Base-by-base conservation (phyloP, 2,329 filamentous ascomycete genomes). In the Monilinia vaccinii-corymbosi region DNA sequence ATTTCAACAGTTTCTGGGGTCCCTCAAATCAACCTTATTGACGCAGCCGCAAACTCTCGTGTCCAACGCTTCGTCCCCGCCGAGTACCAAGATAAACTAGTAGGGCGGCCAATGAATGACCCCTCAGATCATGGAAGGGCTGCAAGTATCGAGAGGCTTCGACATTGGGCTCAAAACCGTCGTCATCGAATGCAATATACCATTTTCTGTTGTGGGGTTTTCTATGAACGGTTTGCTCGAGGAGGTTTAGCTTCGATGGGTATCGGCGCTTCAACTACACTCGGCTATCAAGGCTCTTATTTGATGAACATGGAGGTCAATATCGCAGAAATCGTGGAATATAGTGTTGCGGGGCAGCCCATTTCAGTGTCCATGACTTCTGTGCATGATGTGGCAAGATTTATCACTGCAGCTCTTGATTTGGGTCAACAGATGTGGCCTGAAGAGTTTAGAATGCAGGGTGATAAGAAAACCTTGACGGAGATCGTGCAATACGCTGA, bases 181-280 rank as follows among this genome's bases (percentile, higher is more conserved):
- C 73, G 75, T 1, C 73, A 77, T 61, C 73, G 76, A 48, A 88
- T 91, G 75, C 78, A 80, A 46, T 88, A 81, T 62, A 90, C 87
- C 0, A 77, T 85, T 31, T 91, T 91, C 72, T 82, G 84, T 0
- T 91, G 88, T 66, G 88, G 88, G 23, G 73, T 91, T 34, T 83
- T 91, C 64, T 91, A 90, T 76, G 88, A 91, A 70, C 78, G 87
- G 0, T 91, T 91, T 67, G 83, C 82, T 23, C 84, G 84, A 0
- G 83, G 81, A 3, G 88, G 88, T 0, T 78, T 91, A 61, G 76
- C 77, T 14, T 75, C 77, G 21, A 78, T 83, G 58, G 75, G 78
- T 38, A 84, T 91, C 50, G 86, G 86, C 0, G 62, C 71, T 8
- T 77, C 78, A n/a, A 79, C 78, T 46, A 78, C 80, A 21, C 74